Conservation (phyloP, 352 stramenopile genomes). For the Peronosclerospora sorghi region DNA sequence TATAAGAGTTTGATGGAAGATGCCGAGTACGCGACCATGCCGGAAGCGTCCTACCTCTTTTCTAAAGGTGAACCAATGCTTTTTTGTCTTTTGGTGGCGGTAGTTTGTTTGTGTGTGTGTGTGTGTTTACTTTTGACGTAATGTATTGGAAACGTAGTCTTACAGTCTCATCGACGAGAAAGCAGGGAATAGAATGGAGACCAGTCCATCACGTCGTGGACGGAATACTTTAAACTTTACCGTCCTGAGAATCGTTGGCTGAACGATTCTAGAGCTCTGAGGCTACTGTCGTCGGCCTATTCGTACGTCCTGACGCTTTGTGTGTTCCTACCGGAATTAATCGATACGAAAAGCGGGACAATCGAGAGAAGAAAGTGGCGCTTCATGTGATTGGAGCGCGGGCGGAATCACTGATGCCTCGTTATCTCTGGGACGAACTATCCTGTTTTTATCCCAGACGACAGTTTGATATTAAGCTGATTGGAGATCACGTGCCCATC, state of each 20-base stretch:
- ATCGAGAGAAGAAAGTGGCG: conserved; percentile 4
- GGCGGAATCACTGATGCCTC: conserved; percentile 64
- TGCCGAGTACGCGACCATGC: conserved; percentile 21
- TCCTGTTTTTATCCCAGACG: conserved; percentile 24
- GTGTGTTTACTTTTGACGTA: too few relatives aligned
- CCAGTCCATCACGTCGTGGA: conserved; percentile 24
- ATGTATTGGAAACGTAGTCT: too few relatives aligned
- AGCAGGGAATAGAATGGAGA: conserved; percentile 6
- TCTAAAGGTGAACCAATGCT: conserved; percentile 19
- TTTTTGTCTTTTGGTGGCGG: too few relatives aligned
- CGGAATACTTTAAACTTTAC: conserved; percentile 34
- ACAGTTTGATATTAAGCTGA: conserved; percentile 37
- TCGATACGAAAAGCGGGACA: conserved; percentile 2
- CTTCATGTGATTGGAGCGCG: conserved; percentile 58
- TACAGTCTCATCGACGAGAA: conserved; percentile 17
- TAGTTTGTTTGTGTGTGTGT: too few relatives aligned
- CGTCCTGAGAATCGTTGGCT: conserved; percentile 21
- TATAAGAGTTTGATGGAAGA: conserved; percentile 38
- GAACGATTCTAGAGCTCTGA: conserved; percentile 20
- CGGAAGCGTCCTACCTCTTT: conserved; percentile 32
- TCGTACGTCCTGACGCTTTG: conserved; percentile 59
- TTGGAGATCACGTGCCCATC: conserved; percentile 54
- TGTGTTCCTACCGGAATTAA: conserved; percentile 23
- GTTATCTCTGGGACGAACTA: conserved; percentile 55
- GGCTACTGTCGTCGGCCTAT: conserved; percentile 55